Evolutionary conservation across 2,329 filamentous ascomycete genomes (phyloP).

Genomic region (Pseudocercospora macadamiae): DNA sequence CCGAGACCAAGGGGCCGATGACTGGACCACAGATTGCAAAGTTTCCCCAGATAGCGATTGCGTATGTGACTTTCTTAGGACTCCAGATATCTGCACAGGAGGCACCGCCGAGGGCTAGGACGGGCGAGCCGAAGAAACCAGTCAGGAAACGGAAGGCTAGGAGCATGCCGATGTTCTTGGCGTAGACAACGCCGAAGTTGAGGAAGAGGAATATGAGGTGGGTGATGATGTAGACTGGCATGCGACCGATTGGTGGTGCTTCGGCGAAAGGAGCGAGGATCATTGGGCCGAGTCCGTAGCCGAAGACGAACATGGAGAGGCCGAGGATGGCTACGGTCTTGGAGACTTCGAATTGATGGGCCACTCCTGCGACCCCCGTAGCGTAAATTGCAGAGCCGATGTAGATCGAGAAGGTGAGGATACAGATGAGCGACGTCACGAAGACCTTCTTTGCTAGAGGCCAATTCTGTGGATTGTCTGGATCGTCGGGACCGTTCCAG

Average conservation of each 20-base stretch:
- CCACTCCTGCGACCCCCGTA: constrained; percentile 46
- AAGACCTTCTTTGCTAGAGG: constrained; percentile 42
- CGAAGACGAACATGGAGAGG: constrained; percentile 54
- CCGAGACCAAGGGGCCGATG: constrained; percentile 37
- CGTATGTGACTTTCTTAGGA: constrained; percentile 41
- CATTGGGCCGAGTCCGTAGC: constrained; percentile 53
- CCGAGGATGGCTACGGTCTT: constrained; percentile 49
- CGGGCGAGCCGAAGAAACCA: constrained; percentile 52
- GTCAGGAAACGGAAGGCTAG: constrained; percentile 55
- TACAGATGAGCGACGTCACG: constrained; percentile 49
- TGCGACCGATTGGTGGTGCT: constrained; percentile 53
- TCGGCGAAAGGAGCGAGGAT: constrained; percentile 41
- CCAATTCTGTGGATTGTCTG: constrained; percentile 39
- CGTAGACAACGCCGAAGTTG: constrained; percentile 50
- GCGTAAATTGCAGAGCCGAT: constrained; percentile 56
- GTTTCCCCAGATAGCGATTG: constrained; percentile 42
- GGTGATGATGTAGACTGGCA: constrained; percentile 51
- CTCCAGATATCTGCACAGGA: constrained; percentile 47
- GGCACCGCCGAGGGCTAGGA: constrained; percentile 48
- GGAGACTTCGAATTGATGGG: constrained; percentile 47
- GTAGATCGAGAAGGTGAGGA: constrained; percentile 55
- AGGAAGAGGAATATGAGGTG: constrained; percentile 53
- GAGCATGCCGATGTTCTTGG: constrained; percentile 55
- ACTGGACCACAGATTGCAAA: constrained; percentile 42
- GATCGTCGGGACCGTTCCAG: constrained; percentile 8